Conservation (phyloP, 805 yeast species). For the Candida ovalis region DNA sequence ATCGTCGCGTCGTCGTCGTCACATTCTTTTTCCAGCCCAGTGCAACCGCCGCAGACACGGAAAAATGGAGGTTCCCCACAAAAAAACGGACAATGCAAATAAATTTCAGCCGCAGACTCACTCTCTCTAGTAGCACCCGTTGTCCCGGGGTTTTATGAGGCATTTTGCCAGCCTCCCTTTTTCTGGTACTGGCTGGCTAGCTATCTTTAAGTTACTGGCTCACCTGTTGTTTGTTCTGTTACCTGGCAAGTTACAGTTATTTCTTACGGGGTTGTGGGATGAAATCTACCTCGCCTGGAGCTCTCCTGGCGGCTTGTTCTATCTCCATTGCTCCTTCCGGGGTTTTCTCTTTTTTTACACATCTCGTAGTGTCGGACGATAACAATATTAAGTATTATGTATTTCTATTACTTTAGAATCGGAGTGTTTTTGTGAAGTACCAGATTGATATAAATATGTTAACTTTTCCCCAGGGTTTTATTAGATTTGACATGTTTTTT, state of each 20-base stretch:
- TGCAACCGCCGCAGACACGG: conserved; percentile 5
- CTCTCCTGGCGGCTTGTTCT: too few relatives aligned
- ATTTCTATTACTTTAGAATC: too few relatives aligned
- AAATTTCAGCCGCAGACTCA: neutral
- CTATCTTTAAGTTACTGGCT: too few relatives aligned
- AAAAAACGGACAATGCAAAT: neutral
- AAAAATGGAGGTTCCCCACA: conserved; percentile 11
- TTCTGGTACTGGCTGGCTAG: too few relatives aligned
- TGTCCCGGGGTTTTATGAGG: conserved; percentile 9
- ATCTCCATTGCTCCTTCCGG: conserved; percentile 1
- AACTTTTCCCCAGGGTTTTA: neutral
- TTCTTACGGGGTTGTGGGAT: neutral
- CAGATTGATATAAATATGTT: conserved; percentile 1
- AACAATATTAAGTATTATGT: too few relatives aligned
- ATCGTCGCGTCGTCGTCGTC: neutral
- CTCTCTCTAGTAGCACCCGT: neutral
- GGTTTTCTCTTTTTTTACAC: neutral
- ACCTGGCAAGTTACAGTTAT: too few relatives aligned
- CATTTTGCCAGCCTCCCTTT: conserved; percentile 1
- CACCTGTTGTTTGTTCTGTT: too few relatives aligned
- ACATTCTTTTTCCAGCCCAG: too few relatives aligned
- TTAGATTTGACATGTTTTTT: too few relatives aligned
- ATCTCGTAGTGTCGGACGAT: neutral
- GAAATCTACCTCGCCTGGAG: neutral
- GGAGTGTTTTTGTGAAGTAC: neutral